Percentiles rank a stretch among this genome's conserved stretches.
These are phyloP conservation scores for Clavulina sp. DNA, from an alignment of 768 basidiomycete genomes.

Conservation along the genomic window DNA sequence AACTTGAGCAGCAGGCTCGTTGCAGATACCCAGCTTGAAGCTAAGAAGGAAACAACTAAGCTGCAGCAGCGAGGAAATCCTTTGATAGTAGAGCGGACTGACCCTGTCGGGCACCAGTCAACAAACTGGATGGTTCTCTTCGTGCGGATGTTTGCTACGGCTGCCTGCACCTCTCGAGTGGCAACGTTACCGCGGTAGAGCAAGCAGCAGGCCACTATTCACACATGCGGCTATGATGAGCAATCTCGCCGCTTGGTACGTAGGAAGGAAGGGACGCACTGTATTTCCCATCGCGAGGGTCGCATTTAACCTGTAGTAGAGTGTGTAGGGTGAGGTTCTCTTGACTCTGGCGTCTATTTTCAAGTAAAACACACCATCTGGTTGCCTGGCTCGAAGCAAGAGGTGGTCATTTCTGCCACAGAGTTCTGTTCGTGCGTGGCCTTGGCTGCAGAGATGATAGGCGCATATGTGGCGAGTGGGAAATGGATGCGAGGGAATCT, in stretches of 20 bases:
- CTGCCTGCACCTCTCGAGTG: slow-evolving; percentile 87
- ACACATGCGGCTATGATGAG: not conserved
- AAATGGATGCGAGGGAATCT: slow-evolving; percentile 98
- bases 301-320: slow-evolving; percentile 48
- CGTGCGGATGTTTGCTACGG: slow-evolving; percentile 88
- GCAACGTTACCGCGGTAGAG: slow-evolving; percentile 94
- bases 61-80: slow-evolving; percentile 11
- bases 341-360: slow-evolving; percentile 18
- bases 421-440: slow-evolving; percentile 94
- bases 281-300: slow-evolving; percentile 96
- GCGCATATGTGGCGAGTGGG: slow-evolving; percentile 91
- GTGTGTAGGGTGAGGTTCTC: not conserved
- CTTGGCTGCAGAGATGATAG: slow-evolving; percentile 82
- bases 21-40: slow-evolving; percentile 81
- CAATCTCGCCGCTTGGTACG: not conserved
- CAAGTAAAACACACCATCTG: slow-evolving; percentile 46
- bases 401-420: slow-evolving; percentile 94
- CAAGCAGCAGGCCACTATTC: slow-evolving; percentile 71
- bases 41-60: slow-evolving; percentile 23
- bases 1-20: slow-evolving; percentile 81
- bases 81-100: not conserved
- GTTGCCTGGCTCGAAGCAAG: slow-evolving; percentile 91
- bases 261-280: slow-evolving; percentile 34
- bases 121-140: slow-evolving; percentile 97
- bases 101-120: slow-evolving; percentile 96